These are phyloP conservation scores for Lagenidium giganteum DNA, from an alignment of 352 stramenopile genomes.

Conservation along the genomic window DNA sequence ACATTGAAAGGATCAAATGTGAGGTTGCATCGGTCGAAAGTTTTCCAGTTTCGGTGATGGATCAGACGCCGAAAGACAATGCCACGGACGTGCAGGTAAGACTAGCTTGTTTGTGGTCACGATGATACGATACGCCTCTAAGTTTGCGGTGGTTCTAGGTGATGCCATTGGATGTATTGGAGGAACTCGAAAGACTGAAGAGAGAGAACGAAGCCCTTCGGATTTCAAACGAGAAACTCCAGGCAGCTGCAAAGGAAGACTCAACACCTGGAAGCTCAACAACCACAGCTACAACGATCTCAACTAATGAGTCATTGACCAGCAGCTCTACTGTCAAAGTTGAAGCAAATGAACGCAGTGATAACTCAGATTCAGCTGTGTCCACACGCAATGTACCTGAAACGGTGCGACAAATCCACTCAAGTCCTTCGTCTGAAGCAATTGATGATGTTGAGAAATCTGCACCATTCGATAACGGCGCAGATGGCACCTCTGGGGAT, in stretches of 20 bases:
- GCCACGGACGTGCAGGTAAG: background rate
- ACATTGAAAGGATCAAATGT: no score
- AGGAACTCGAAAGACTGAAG: constrained; percentile 62
- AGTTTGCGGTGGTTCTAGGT: constrained; percentile 1
- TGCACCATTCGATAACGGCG: constrained; percentile 35
- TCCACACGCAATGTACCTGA: no score
- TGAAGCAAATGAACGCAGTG: background rate
- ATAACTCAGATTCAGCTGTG: no score
- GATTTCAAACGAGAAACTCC: constrained; percentile 54
- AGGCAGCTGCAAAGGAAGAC: constrained; percentile 23
- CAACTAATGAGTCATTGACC: background rate
- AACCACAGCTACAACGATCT: background rate
- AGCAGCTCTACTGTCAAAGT: background rate
- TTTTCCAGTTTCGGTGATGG: background rate
- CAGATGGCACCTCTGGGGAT: constrained; percentile 10
- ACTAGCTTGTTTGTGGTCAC: no score
- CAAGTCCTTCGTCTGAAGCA: background rate
- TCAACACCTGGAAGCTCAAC: background rate
- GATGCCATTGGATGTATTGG: constrained; percentile 28
- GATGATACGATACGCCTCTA: background rate
- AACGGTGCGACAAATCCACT: background rate
- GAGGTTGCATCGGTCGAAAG: no score
- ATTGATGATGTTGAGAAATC: constrained; percentile 1
- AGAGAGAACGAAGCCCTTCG: constrained; percentile 60
- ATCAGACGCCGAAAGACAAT: background rate